phyloP scores from a whole-genome alignment of 2,329 filamentous ascomycete species.

The Epichloe elymi region DNA sequence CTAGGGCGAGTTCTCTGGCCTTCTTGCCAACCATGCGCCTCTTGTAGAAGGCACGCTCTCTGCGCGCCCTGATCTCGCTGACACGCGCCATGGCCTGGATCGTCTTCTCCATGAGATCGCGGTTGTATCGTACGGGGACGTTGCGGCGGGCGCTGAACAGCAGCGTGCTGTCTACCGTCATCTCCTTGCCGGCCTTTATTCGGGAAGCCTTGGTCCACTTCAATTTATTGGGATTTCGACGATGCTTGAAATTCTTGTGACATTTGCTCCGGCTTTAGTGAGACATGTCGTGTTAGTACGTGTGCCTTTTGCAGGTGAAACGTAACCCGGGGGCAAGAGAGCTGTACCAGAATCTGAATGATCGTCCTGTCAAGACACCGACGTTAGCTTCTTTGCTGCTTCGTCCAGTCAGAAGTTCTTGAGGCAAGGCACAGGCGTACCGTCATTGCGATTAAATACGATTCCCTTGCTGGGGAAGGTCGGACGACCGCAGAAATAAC shows the following conservation, averaged over 20 bases:
- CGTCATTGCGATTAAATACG: slow-evolving; percentile 36
- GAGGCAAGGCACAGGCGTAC: slow-evolving; percentile 11
- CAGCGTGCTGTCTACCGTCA: slow-evolving; percentile 90
- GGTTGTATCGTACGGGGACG: slow-evolving; percentile 89
- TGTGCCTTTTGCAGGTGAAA: no score
- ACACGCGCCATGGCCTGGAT: slow-evolving; percentile 87
- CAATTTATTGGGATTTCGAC: slow-evolving; percentile 91
- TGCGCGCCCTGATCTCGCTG: slow-evolving; percentile 65
- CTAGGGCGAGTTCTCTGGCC: slow-evolving; percentile 63
- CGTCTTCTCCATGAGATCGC: slow-evolving; percentile 76
- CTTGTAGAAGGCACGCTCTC: slow-evolving; percentile 90
- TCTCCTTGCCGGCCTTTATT: slow-evolving; percentile 62
- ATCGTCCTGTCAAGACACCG: slow-evolving; percentile 19
- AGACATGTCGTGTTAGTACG: background rate
- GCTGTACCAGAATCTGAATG: slow-evolving; percentile 42
- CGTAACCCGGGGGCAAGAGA: background rate
- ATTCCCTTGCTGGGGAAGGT: slow-evolving; percentile 45
- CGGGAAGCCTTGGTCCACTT: slow-evolving; percentile 96
- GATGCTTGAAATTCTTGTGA: slow-evolving; percentile 80
- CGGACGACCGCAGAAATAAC: slow-evolving; percentile 34
- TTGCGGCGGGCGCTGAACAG: slow-evolving; percentile 89
- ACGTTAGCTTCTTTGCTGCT: slow-evolving; percentile 1
- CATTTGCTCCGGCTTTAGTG: slow-evolving; percentile 28
- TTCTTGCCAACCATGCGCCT: slow-evolving; percentile 85
- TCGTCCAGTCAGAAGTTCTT: background rate